These are phyloP conservation scores for Chlorella vulgaris DNA, from an alignment of 139 green algal genomes.

Conservation along the genomic window DNA sequence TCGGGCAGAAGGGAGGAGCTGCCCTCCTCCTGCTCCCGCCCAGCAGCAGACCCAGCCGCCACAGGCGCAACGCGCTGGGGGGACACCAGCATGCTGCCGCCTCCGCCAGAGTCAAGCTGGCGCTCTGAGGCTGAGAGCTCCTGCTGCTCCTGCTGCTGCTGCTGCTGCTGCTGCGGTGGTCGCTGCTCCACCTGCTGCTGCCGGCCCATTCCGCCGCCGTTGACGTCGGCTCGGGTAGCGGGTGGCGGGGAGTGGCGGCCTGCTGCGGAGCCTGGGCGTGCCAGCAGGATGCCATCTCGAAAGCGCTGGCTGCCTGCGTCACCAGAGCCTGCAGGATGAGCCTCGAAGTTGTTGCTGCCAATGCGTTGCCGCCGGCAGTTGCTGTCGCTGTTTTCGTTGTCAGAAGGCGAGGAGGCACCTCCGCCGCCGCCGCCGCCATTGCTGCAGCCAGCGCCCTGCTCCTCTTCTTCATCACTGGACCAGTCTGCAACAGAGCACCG, in stretches of 20 bases:
- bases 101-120: too few species aligned
- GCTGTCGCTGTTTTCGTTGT: conserved; percentile 28
- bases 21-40: too few species aligned
- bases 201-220: not conserved
- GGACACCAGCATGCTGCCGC: not conserved
- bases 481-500: not conserved
- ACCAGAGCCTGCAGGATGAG: not conserved
- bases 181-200: not conserved
- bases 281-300: not conserved
- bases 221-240: not conserved
- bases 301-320: conserved; percentile 10
- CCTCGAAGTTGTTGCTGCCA: not conserved
- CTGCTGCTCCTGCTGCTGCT: too few species aligned
- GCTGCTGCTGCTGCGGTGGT: too few species aligned
- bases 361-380: conserved; percentile 10
- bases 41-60: not conserved
- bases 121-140: too few species aligned
- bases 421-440: not conserved
- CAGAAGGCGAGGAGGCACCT: not conserved
- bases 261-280: not conserved
- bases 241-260: conserved; percentile 23
- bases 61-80: conserved; percentile 2
- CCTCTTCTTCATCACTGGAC: conserved; percentile 2
- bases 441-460: not conserved
- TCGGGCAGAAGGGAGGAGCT: conserved; percentile 30